Base-by-base conservation (phyloP, 257 asterid genomes). In the Capsicum chinense region DNA sequence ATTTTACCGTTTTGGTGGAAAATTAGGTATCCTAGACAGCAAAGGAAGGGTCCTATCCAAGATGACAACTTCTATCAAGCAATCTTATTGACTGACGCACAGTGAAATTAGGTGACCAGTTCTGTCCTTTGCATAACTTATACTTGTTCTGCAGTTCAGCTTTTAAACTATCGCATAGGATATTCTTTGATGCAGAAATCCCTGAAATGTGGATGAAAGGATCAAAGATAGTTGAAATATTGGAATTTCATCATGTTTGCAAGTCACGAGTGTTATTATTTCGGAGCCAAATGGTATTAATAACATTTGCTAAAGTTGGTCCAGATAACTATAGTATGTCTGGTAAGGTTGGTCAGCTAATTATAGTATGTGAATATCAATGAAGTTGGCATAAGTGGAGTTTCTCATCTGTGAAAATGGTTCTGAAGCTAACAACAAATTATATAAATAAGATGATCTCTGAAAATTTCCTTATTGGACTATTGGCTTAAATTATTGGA, bases 161-260 rank as follows among this genome's bases (percentile, higher is more conserved):
- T 73, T 39, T 37, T 69, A 39, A 42, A 39, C 50, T 39, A 39
- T 39, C 42, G 78, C 39, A 39, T 37, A 15, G 54, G 13, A 69
- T 69, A 69, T 9, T 16, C n/a, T 69, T 68, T 69, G 33, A 69
- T 69, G 16, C 21, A 69, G 56, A 68, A 14, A 6, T 42, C 78
- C 17, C 54, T 14, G 54, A 68, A 16, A 6, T 13, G 78, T 68
- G 54, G 54, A 68, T 4, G 19, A 39, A 39, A 39, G 78, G 78
- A 68, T 68, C 54, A 68, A 37, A 68, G 1, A 67, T 19, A 68
- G 78, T 68, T 68, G 78, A 14, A 68, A 95, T 95, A 2, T 83
- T 93, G 74, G 19, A 67, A 35, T 67, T 15, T 35, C 19, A 35
- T 67, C 74, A 35, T 35, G 19, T 37, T 35, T n/a, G 58, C 58